Evolutionary conservation across 495 filamentous ascomycete species (phyloP), one percentile per base, ranked within the genome.

Genomic region (Aspergillus carlsbadensis): DNA sequence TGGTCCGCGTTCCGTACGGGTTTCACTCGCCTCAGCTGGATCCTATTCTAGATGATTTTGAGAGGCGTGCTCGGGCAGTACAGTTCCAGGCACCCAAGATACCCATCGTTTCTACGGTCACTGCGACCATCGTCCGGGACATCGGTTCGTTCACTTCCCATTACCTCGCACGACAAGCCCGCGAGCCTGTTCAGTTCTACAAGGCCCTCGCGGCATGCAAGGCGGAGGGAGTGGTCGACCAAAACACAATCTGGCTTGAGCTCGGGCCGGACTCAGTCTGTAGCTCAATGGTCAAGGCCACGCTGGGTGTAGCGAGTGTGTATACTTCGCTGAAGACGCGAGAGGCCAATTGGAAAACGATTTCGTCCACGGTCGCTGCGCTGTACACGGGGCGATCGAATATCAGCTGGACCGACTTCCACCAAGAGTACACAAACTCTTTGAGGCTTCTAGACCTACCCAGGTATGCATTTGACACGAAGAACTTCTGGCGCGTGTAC

Each of bases 1-100:
- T 61, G 40, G 64, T 82, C 17, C 70, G 74, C 36, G 55, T 83
- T 20, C 72, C 77, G 0, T 80, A 73, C 59, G 78, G 79, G 4
- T 81, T 80, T 63, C 80, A 83, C 62, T 76, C 76, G 13, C 56
- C 68, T 1, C 80, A 83, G 63, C 69, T 79, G 39, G 74, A 78
- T 42, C 70, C 76, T 0, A 80, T 81, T 26, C 55, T 81, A 0
- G 73, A 76, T 3, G 60, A 67, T 6, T 77, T 80, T 55, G 73
- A 77, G 61, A 26, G n/a, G 0, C 53, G 70, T 7, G 70, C 74
- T 0, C 51, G 17, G 3, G 33, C 55, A 6, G 72, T 81, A 2
- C 52, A 60, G 6, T 81, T 80, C 66, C 35, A 64, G 5, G 50
- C 62, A 0, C 69, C 69, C 1, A 61, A 35, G 2, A 26, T 73